Evolutionary conservation across 2,329 filamentous ascomycete species (phyloP).

Genomic region (Escovopsis sp.): DNA sequence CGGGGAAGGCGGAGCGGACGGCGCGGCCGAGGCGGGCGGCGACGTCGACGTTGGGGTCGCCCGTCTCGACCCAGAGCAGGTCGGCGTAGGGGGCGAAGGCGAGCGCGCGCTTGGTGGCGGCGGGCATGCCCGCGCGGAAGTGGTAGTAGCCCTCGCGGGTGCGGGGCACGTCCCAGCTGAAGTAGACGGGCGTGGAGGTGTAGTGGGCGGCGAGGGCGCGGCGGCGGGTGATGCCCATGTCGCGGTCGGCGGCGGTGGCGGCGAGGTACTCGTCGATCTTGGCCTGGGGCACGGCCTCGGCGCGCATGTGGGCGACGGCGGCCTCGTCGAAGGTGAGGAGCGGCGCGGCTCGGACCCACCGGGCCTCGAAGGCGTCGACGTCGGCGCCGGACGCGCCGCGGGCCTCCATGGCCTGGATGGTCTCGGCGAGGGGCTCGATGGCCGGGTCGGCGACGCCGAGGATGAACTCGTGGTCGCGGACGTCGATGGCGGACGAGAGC

Average conservation of each 20-base stretch:
- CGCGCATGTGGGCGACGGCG: slow-evolving; percentile 56
- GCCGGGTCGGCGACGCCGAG: slow-evolving; percentile 63
- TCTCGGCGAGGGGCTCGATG: slow-evolving; percentile 72
- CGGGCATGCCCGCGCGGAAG: slow-evolving; percentile 66
- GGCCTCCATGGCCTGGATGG: slow-evolving; percentile 77
- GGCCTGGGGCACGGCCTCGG: slow-evolving; percentile 46
- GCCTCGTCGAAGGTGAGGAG: slow-evolving; percentile 89
- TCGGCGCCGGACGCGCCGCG: slow-evolving; percentile 61
- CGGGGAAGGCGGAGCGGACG: slow-evolving; percentile 54
- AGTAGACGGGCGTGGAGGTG: slow-evolving; percentile 55
- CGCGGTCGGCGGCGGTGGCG: slow-evolving; percentile 45
- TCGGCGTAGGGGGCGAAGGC: slow-evolving; percentile 88
- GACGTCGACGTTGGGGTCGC: slow-evolving; percentile 68
- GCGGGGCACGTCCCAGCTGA: slow-evolving; percentile 81
- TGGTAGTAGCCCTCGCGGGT: slow-evolving; percentile 93
- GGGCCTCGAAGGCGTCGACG: slow-evolving; percentile 71
- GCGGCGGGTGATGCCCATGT: slow-evolving; percentile 66
- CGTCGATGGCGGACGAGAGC: slow-evolving; percentile 79
- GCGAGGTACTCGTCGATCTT: slow-evolving; percentile 53
- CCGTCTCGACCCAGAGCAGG: slow-evolving; percentile 93
- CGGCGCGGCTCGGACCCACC: slow-evolving; percentile 76
- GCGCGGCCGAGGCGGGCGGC: slow-evolving; percentile 60
- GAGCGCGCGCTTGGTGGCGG: slow-evolving; percentile 84
- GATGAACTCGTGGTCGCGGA: slow-evolving; percentile 93
- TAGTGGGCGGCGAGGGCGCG: slow-evolving; percentile 55